phyloP scores from a whole-genome alignment of 352 stramenopile genomes.

The Chrysophaeum taylorii region DNA sequence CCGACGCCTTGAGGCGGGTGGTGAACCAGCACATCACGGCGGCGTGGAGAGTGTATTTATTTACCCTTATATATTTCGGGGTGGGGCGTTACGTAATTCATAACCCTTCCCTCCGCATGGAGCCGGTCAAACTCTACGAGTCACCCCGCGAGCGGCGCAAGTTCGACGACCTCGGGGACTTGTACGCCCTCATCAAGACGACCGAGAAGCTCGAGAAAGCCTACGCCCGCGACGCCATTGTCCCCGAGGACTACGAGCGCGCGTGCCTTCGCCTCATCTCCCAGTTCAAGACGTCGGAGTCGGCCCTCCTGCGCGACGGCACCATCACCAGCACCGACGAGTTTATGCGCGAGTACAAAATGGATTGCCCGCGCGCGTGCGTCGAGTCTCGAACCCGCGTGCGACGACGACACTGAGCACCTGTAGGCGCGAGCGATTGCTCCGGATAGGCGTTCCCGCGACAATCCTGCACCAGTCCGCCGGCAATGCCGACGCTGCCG shows the following conservation, averaged over 20 bases:
- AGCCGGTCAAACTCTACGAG: background rate
- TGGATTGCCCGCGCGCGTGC: constrained; percentile 89
- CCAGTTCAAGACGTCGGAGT: constrained; percentile 93
- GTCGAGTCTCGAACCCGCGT: too few species aligned
- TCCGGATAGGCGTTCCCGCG: constrained; percentile 73
- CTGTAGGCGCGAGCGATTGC: constrained; percentile 78
- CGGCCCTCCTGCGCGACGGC: constrained; percentile 49
- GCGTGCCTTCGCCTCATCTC: constrained; percentile 92
- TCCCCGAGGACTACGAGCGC: constrained; percentile 68
- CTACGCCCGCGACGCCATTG: constrained; percentile 85
- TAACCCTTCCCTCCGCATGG: too few species aligned
- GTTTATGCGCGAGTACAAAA: constrained; percentile 86
- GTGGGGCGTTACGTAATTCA: too few species aligned
- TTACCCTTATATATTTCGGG: too few species aligned
- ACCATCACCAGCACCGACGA: constrained; percentile 47
- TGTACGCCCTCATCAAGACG: constrained; percentile 93
- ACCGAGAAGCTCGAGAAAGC: constrained; percentile 92
- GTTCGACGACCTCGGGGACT: constrained; percentile 40
- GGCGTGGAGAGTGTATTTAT: too few species aligned
- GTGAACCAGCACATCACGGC: too few species aligned
- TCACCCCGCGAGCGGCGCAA: background rate
- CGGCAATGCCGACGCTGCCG: too few species aligned
- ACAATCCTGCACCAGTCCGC: constrained; percentile 33
- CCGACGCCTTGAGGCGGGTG: too few species aligned
- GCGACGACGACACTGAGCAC: too few species aligned